Evolutionary conservation across 495 filamentous ascomycete genomes (phyloP).

Genomic region (Aspergillus heteromorphus): DNA sequence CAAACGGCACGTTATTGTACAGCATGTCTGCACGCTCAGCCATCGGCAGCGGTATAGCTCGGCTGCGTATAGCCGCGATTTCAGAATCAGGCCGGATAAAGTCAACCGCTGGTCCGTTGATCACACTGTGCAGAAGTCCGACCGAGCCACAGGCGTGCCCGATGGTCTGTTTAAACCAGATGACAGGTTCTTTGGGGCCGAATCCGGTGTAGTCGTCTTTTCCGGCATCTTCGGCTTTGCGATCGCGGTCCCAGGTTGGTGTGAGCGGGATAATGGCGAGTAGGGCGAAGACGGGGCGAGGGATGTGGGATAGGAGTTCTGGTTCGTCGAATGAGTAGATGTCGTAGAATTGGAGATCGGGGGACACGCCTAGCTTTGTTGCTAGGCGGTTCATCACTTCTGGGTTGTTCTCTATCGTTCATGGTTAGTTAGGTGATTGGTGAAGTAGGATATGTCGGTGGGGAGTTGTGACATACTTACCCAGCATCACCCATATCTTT

Average conservation of each 20-base stretch:
- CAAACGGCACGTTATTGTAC: constrained; percentile 4
- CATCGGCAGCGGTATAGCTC: constrained; percentile 3
- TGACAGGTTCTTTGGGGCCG: constrained; percentile 7
- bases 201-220: background rate
- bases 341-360: constrained; percentile 8
- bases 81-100: constrained; percentile 4
- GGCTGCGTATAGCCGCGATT: constrained; percentile 1
- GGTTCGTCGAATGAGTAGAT: background rate
- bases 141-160: constrained; percentile 9
- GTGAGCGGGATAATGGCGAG: constrained; percentile 6
- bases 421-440: too few species aligned
- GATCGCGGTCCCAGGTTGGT: constrained; percentile 1
- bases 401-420: constrained; percentile 6
- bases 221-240: constrained; percentile 4
- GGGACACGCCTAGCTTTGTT: background rate
- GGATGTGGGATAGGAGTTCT: background rate
- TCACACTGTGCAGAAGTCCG: constrained; percentile 6
- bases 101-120: constrained; percentile 6
- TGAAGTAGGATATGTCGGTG: too few species aligned
- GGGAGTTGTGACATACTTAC: too few species aligned
- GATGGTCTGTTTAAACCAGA: constrained; percentile 13
- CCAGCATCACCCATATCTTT: too few species aligned
- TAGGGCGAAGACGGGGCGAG: constrained; percentile 5
- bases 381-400: constrained; percentile 6
- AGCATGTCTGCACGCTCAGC: constrained; percentile 5